A percentile compares a stretch with the other conserved stretches of the same genome.
Conservation (phyloP, 2,329 filamentous ascomycete genomes). For the Phaeosphaeriaceae sp. region DNA sequence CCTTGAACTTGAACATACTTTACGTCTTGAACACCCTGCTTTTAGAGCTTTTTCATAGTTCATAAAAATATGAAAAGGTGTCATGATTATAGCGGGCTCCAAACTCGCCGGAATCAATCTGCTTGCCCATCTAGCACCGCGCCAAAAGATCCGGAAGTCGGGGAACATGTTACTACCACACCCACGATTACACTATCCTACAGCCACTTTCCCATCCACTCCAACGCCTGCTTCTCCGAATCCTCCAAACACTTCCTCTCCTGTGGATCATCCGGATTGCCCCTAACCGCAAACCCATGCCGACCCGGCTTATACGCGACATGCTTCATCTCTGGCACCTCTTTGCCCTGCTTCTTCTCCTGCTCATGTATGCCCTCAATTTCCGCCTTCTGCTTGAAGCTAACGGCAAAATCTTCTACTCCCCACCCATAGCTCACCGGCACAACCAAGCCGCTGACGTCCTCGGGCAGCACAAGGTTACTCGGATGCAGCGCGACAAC, state of each 20-base stretch:
- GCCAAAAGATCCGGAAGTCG: no score
- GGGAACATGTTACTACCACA: no score
- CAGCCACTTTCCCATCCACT: conserved; percentile 30
- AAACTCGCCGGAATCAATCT: no score
- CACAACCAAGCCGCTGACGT: conserved; percentile 28
- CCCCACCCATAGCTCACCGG: conserved; percentile 29
- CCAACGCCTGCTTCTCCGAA: conserved; percentile 28
- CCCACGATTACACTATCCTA: not conserved
- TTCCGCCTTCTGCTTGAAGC: conserved; percentile 22
- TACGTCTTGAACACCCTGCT: no score
- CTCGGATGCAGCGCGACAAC: conserved; percentile 49
- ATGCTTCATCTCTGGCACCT: conserved; percentile 23
- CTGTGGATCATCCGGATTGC: conserved; percentile 29
- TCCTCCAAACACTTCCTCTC: conserved; percentile 27
- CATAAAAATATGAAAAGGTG: no score
- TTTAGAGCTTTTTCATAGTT: no score
- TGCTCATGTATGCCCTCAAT: conserved; percentile 22
- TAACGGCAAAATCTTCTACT: conserved; percentile 17
- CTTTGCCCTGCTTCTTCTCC: conserved; percentile 12
- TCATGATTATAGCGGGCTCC: no score
- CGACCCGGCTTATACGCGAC: conserved; percentile 23
- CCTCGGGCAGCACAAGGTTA: conserved; percentile 43
- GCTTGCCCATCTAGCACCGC: no score
- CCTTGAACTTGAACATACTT: no score
- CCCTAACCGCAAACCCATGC: conserved; percentile 35